A percentile compares a stretch with the other conserved stretches of the same genome.
Conservation (phyloP, 2,329 filamentous ascomycete species). For the Keithomyces neogunnii region DNA sequence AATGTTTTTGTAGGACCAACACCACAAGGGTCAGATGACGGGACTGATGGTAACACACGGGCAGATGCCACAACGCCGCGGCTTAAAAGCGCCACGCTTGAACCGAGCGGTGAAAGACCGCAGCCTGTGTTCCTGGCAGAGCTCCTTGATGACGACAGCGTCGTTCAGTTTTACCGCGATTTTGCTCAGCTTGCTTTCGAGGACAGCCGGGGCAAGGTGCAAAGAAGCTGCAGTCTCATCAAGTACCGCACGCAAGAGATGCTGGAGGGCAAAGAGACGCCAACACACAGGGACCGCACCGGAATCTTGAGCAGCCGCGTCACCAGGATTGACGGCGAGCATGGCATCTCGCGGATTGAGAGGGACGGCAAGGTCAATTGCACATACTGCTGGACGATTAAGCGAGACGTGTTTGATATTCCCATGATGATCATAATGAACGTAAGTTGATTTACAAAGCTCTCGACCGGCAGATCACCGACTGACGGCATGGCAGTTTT, state of each 20-base stretch:
- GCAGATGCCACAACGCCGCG: conserved; percentile 43
- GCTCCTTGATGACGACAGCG: conserved; percentile 85
- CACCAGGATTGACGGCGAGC: conserved; percentile 58
- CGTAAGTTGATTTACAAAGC: conserved; percentile 49
- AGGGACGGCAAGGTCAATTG: conserved; percentile 89
- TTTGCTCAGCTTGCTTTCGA: conserved; percentile 89
- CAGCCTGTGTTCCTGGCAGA: conserved; percentile 88
- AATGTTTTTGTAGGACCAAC: conserved; percentile 66
- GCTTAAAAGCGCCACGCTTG: conserved; percentile 35
- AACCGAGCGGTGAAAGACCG: conserved; percentile 39
- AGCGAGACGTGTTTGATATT: conserved; percentile 94
- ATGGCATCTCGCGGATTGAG: conserved; percentile 74
- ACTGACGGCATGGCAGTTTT: conserved; percentile 33
- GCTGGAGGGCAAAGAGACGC: conserved; percentile 30
- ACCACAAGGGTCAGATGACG: conserved; percentile 23
- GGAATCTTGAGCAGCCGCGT: conserved; percentile 51
- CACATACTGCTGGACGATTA: conserved; percentile 94
- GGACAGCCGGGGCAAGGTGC: conserved; percentile 78
- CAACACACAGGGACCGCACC: conserved; percentile 35
- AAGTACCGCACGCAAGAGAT: conserved; percentile 77
- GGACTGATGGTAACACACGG: conserved; percentile 21
- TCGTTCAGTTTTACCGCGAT: conserved; percentile 92
- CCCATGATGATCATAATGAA: conserved; percentile 98
- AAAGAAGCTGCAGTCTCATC: conserved; percentile 74
- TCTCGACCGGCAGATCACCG: conserved; percentile 9